These are phyloP conservation scores for Scopulariopsis brevicaulis DNA, from an alignment of 2,329 filamentous ascomycete genomes.

Conservation along the genomic window DNA sequence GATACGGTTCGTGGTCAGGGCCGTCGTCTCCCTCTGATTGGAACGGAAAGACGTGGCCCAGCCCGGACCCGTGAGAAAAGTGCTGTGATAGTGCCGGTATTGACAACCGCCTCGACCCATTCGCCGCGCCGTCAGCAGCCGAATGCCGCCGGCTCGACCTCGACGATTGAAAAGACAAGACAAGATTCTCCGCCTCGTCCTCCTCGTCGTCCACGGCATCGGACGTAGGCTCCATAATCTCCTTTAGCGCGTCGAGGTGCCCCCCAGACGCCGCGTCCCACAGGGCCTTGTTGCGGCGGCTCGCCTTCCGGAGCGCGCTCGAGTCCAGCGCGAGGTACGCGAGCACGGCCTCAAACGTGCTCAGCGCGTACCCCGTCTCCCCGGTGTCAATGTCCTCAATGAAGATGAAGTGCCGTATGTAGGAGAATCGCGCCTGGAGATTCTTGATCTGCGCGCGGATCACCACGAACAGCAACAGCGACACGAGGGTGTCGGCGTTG, in stretches of 20 bases:
- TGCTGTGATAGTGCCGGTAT: constrained; percentile 30
- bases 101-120: constrained; percentile 32
- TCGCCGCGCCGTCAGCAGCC: constrained; percentile 33
- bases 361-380: constrained; percentile 90
- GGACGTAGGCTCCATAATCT: constrained; percentile 64
- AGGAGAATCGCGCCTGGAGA: constrained; percentile 78
- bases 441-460: constrained; percentile 83
- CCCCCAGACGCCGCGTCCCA: constrained; percentile 83
- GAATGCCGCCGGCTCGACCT: constrained; percentile 29
- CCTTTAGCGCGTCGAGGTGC: constrained; percentile 61
- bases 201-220: constrained; percentile 28
- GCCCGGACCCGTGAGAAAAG: constrained; percentile 43
- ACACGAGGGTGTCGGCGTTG: constrained; percentile 87
- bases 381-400: constrained; percentile 95
- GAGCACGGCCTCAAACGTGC: constrained; percentile 89
- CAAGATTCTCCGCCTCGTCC: constrained; percentile 14
- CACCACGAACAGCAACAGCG: constrained; percentile 79
- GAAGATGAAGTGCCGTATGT: constrained; percentile 96
- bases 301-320: constrained; percentile 69
- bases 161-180: not conserved
- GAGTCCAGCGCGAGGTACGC: constrained; percentile 81
- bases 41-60: constrained; percentile 89
- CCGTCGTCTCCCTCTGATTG: constrained; percentile 42
- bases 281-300: constrained; percentile 70
- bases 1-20: constrained; percentile 5